Evolutionary conservation across 2,329 filamentous ascomycete genomes (phyloP).

Genomic region (Talaromyces sp.): DNA sequence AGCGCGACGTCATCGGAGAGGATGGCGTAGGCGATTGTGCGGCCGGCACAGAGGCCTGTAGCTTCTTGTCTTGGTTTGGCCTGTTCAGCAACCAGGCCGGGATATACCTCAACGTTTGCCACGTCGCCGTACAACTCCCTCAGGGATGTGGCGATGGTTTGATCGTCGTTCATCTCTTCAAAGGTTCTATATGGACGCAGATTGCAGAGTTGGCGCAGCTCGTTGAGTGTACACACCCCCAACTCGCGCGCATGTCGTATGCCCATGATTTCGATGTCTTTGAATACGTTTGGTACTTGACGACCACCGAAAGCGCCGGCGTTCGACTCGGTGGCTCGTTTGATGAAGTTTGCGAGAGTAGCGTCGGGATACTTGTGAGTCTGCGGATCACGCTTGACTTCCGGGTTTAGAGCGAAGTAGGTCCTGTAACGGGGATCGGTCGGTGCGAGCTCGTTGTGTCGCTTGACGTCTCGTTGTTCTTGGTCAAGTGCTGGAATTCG

Average conservation of each 20-base stretch:
- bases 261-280: conserved; percentile 74
- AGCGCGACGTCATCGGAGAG: conserved; percentile 76
- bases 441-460: neutral
- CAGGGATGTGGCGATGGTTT: conserved; percentile 64
- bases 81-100: conserved; percentile 73
- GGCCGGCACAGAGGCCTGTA: conserved; percentile 71
- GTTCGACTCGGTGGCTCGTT: neutral
- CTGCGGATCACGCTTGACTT: neutral
- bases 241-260: conserved; percentile 75
- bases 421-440: conserved; percentile 1
- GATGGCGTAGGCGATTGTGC: conserved; percentile 74
- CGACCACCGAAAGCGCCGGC: conserved; percentile 67
- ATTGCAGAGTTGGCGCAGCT: conserved; percentile 80
- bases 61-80: conserved; percentile 74
- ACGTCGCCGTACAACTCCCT: conserved; percentile 67
- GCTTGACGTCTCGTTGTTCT: neutral
- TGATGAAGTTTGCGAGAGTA: neutral
- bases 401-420: neutral
- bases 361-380: neutral
- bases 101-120: conserved; percentile 77
- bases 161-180: conserved; percentile 79
- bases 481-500: neutral
- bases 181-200: conserved; percentile 74
- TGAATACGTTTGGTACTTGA: conserved; percentile 71
- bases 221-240: conserved; percentile 76